Evolutionary conservation across 2,329 filamentous ascomycete species (phyloP).

Genomic region (Corynespora cassiicola): DNA sequence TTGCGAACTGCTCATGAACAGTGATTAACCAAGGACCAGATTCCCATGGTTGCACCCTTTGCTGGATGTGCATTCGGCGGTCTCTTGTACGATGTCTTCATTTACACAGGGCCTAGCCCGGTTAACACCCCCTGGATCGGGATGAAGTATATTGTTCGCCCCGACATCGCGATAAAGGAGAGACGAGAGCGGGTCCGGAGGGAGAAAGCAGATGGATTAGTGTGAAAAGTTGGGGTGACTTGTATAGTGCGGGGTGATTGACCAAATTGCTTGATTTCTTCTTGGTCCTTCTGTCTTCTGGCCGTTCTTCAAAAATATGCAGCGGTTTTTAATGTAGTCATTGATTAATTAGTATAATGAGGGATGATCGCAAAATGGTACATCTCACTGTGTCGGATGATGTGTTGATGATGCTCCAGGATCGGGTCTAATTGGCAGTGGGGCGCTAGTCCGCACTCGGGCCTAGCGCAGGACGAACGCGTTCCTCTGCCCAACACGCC

Average conservation of each 20-base stretch:
- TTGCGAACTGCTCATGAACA: too few relatives aligned
- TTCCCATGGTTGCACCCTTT: constrained; percentile 76
- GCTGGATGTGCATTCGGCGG: constrained; percentile 54
- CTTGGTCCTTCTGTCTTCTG: too few relatives aligned
- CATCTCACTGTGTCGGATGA: too few relatives aligned
- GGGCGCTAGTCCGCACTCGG: constrained; percentile 17
- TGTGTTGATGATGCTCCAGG: too few relatives aligned
- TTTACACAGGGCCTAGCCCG: constrained; percentile 74
- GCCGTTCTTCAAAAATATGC: too few relatives aligned
- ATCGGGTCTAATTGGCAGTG: too few relatives aligned
- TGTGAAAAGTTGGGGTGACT: too few relatives aligned
- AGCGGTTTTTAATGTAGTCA: too few relatives aligned
- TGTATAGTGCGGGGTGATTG: too few relatives aligned
- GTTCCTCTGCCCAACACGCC: constrained; percentile 21
- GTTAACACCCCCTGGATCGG: constrained; percentile 73
- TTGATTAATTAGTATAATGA: too few relatives aligned
- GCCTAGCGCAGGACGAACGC: constrained; percentile 18
- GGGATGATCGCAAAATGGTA: too few relatives aligned
- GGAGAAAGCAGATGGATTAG: constrained; percentile 36
- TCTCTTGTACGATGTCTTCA: constrained; percentile 43
- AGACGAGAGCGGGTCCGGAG: constrained; percentile 27
- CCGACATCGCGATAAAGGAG: constrained; percentile 24
- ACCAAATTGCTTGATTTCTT: too few relatives aligned
- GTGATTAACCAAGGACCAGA: constrained; percentile 48
- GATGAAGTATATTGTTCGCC: constrained; percentile 56